Evolutionary conservation across 2,329 filamentous ascomycete species (phyloP).

Genomic region (Aspergillus aculeatinus): DNA sequence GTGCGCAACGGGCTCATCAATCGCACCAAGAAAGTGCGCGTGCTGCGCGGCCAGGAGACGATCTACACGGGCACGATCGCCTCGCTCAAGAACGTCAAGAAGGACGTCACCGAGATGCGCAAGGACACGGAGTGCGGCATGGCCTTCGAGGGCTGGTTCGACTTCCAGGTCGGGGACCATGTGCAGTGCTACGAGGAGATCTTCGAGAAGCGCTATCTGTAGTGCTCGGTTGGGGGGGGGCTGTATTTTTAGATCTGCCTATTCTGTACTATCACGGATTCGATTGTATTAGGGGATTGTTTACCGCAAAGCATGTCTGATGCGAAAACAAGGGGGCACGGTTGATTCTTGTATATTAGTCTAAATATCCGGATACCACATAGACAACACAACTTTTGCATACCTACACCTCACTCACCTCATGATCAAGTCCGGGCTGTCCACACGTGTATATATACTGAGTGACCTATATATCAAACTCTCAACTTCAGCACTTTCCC

Average conservation of each 20-base stretch:
- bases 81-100: slow-evolving; percentile 88
- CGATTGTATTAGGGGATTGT: too few relatives aligned
- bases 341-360: too few relatives aligned
- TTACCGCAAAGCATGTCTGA: background rate
- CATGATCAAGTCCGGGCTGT: too few relatives aligned
- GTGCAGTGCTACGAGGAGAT: slow-evolving; percentile 85
- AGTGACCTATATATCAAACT: too few relatives aligned
- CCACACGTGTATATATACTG: too few relatives aligned
- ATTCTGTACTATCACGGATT: background rate
- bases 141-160: slow-evolving; percentile 75
- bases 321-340: too few relatives aligned
- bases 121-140: slow-evolving; percentile 95
- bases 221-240: slow-evolving; percentile 1
- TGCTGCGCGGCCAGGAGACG: slow-evolving; percentile 68
- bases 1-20: slow-evolving; percentile 76
- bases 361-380: too few relatives aligned
- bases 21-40: slow-evolving; percentile 64
- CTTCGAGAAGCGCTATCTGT: slow-evolving; percentile 63
- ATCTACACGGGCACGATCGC: slow-evolving; percentile 81
- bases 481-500: background rate
- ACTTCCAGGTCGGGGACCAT: slow-evolving; percentile 76
- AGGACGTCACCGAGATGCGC: slow-evolving; percentile 82
- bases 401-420: too few relatives aligned
- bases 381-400: too few relatives aligned
- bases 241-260: background rate